Percentiles rank a stretch among this genome's conserved stretches.
phyloP scores from a whole-genome alignment of 805 yeast genomes.

The Pichia gijzeniarum region DNA sequence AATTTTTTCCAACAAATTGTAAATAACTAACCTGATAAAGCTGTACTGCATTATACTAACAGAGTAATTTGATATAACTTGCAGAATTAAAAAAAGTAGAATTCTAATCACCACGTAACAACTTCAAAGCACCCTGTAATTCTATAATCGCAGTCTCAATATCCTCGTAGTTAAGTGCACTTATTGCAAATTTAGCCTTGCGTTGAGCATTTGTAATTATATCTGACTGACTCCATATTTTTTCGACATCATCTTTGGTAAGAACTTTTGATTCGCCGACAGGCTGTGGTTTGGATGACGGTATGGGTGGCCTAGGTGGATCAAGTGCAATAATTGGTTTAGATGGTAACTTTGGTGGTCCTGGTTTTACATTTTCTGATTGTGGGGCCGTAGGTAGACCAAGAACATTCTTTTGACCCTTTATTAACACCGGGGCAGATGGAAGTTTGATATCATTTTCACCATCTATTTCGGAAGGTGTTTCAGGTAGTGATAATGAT shows the following conservation, averaged over 20 bases:
- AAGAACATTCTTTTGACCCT: constrained; percentile 25
- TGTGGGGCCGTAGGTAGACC: constrained; percentile 26
- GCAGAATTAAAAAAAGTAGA: too few relatives aligned
- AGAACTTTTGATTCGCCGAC: constrained; percentile 10
- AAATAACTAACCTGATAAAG: too few relatives aligned
- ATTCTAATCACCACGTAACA: constrained; percentile 27
- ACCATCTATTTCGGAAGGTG: constrained; percentile 20
- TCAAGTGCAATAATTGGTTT: constrained; percentile 1
- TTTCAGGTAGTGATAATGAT: constrained; percentile 6
- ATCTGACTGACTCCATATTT: constrained; percentile 49
- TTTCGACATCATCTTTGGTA: constrained; percentile 36
- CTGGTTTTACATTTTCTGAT: constrained; percentile 6
- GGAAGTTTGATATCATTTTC: constrained; percentile 25
- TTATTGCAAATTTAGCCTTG: constrained; percentile 67
- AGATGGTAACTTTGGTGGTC: neutral
- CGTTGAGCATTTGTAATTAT: constrained; percentile 56
- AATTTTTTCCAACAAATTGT: too few relatives aligned
- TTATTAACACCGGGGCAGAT: constrained; percentile 26
- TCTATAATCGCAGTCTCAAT: constrained; percentile 60
- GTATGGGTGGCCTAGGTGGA: neutral
- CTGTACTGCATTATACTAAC: too few relatives aligned
- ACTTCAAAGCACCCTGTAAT: constrained; percentile 45
- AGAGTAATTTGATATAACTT: too few relatives aligned
- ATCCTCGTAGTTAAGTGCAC: constrained; percentile 77
- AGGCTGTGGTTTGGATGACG: constrained; percentile 1